Evolutionary conservation across 2,329 filamentous ascomycete species (phyloP), one percentile per base, ranked within the genome.

Genomic region (Epichloe festucae): DNA sequence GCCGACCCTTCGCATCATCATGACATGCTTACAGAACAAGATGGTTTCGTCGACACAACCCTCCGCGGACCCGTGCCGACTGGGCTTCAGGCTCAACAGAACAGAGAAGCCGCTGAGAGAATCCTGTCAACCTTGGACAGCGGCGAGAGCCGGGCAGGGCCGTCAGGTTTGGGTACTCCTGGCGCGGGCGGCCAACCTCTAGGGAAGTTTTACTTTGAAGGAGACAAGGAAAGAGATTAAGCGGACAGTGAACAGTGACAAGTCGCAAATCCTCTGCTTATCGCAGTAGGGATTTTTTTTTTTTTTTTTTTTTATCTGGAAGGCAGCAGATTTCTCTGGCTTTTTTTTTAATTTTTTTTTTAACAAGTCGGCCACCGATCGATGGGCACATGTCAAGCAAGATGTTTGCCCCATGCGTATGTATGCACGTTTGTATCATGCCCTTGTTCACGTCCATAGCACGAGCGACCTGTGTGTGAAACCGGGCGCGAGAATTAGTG

Each of bases 11-110:
- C 72, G 3, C 64, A 64, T 38, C 64, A 64, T 38, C 65, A 73
- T 5, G 69, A 70, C 36, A 73, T 79, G 52, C 69, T 70, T 31
- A 63, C 67, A 11, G 72, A 74, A 41, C 76, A 81, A 54, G 73
- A 75, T 49, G 64, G 68, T 10, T 81, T 83, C 55, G 73, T 85
- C 23, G 83, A 87, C 64, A 85, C 81, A 2, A 84, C 82, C 1
- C 75, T 76, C 48, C 70, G 76, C 21, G 76, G 78, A 0, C 79
- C 80, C 1, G 70, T 80, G 1, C 71, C 77, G 17, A 67, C 68
- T 11, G 59, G 52, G 52, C 60, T 4, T 4, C 31, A n/a, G 36
- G 36, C 55, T 57, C 65, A 55, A 51, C 60, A 42, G 55, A 58
- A 44, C 38, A 69, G 69, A 38, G 80, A 86, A 56, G 72, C 80